Percentiles rank a stretch among this genome's conserved stretches.
Evolutionary conservation across 345 rosid genomes (phyloP).

Genomic region (Bruguiera sexangula): DNA sequence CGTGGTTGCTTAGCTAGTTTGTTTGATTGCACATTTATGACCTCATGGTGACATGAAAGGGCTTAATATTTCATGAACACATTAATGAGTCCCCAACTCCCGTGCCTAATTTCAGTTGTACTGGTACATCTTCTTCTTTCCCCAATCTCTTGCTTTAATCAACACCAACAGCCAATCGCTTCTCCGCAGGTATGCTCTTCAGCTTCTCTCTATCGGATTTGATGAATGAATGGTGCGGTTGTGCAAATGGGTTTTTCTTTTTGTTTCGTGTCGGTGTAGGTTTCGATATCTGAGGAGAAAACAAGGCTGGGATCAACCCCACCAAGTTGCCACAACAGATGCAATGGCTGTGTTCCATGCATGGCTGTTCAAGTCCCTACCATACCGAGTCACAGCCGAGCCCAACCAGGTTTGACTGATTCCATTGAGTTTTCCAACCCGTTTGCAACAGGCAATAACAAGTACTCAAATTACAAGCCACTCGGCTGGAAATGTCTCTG

Average conservation of each 20-base stretch:
- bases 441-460: slow-evolving; percentile 32
- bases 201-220: background rate
- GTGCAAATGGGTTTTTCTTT: background rate
- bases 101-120: background rate
- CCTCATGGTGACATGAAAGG: slow-evolving; percentile 15
- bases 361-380: slow-evolving; percentile 78
- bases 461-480: slow-evolving; percentile 89
- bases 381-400: slow-evolving; percentile 30
- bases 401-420: slow-evolving; percentile 10
- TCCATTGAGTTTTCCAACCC: slow-evolving; percentile 31
- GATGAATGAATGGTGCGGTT: background rate
- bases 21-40: background rate
- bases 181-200: slow-evolving; percentile 22
- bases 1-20: too few relatives aligned
- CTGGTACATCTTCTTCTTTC: slow-evolving; percentile 13
- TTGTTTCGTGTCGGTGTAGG: slow-evolving; percentile 28
- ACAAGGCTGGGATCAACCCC: slow-evolving; percentile 83
- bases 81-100: slow-evolving; percentile 21
- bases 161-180: slow-evolving; percentile 7
- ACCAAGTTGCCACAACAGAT: slow-evolving; percentile 88
- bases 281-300: slow-evolving; percentile 49
- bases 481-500: slow-evolving; percentile 92
- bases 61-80: slow-evolving; percentile 9
- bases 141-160: slow-evolving; percentile 27
- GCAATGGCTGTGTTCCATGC: slow-evolving; percentile 88